Evolutionary conservation across 164 flowering plant species (phyloP).

Genomic region (Sedum album): DNA sequence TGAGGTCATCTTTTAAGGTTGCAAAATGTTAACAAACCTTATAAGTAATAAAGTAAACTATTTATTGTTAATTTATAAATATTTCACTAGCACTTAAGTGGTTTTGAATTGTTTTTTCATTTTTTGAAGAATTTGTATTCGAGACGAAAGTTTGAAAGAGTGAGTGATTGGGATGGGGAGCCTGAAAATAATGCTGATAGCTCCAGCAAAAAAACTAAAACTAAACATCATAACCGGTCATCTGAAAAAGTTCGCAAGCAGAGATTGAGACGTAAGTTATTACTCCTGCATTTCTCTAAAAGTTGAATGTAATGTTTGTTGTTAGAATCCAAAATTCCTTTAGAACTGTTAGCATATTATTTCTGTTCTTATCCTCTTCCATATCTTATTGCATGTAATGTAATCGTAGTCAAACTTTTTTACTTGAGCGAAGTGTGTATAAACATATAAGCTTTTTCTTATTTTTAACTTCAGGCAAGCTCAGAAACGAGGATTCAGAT

Average conservation of each 20-base stretch:
- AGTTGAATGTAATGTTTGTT: neutral
- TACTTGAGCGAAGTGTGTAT: no score
- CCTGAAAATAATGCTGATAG: neutral
- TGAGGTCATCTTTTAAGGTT: neutral
- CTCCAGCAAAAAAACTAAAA: neutral
- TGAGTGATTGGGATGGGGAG: conserved; percentile 5
- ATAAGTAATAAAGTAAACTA: neutral
- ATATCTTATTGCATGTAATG: neutral
- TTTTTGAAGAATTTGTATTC: neutral
- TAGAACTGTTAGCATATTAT: neutral
- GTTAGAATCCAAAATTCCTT: neutral
- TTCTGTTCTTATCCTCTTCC: neutral
- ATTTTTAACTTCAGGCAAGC: neutral
- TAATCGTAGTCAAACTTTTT: neutral
- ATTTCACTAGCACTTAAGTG: neutral
- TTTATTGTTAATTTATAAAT: neutral
- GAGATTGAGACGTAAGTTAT: conserved; percentile 1
- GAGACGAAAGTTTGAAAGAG: conserved; percentile 4
- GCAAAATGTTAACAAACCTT: neutral
- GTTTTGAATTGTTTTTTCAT: neutral
- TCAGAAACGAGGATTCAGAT: conserved; percentile 2
- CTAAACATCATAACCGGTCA: neutral
- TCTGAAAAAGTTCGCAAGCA: neutral
- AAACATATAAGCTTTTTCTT: neutral
- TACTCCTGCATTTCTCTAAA: neutral